These are phyloP conservation scores for Chlorella ohadii DNA, from an alignment of 139 green algal genomes.

Conservation along the genomic window DNA sequence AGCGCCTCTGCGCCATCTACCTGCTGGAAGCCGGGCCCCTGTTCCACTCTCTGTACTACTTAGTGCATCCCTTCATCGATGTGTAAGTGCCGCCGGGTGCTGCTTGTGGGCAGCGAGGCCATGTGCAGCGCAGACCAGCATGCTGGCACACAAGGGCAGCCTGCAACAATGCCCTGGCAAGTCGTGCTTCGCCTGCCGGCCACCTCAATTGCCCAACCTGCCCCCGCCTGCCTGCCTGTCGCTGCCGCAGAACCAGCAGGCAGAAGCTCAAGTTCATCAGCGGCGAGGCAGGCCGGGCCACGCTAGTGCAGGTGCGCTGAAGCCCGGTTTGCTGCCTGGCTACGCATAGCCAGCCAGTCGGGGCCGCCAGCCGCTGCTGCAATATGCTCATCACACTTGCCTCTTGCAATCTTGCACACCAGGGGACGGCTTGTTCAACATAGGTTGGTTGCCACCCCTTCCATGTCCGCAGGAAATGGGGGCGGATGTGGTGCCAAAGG, in stretches of 20 bases:
- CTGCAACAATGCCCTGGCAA: no score
- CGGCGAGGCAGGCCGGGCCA: slow-evolving; percentile 8
- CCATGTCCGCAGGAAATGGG: slow-evolving; percentile 13
- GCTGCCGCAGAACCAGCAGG: background rate
- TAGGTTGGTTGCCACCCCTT: background rate
- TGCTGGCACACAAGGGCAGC: no score
- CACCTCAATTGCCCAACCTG: no score
- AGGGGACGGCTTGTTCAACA: no score
- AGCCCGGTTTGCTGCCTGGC: background rate
- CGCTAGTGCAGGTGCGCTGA: slow-evolving; percentile 12
- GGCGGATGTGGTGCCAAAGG: slow-evolving; percentile 7
- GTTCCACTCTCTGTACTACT: background rate
- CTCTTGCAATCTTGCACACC: no score
- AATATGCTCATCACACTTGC: no score
- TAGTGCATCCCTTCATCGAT: slow-evolving; percentile 24
- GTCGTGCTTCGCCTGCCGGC: no score
- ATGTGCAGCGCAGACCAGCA: no score
- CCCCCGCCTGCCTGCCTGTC: background rate
- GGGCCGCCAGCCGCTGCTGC: no score
- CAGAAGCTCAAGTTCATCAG: slow-evolving; percentile 31
- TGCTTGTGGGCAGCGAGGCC: no score
- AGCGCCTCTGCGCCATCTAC: slow-evolving; percentile 34
- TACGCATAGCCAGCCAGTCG: no score
- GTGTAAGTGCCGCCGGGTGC: background rate
- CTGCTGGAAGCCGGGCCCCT: slow-evolving; percentile 14